Conservation (phyloP, 2,329 filamentous ascomycete species). For the Penicillium sp. region DNA sequence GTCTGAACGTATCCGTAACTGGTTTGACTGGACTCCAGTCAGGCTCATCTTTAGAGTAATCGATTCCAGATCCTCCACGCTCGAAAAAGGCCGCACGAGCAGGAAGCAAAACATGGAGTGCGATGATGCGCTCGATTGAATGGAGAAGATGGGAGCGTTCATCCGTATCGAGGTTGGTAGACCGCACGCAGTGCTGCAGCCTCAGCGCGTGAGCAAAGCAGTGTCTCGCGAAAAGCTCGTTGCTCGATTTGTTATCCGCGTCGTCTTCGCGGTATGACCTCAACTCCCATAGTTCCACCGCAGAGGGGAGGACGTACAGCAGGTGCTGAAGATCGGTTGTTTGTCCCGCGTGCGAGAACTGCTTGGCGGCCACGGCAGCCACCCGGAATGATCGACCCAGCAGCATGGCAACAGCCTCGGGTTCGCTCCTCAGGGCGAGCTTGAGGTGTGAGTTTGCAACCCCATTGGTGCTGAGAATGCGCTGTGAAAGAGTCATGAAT, state of each 20-base stretch:
- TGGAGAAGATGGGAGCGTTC: constrained; percentile 35
- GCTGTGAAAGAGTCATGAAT: constrained; percentile 31
- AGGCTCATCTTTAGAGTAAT: constrained; percentile 36
- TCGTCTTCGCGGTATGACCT: constrained; percentile 38
- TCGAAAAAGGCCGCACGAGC: constrained; percentile 41
- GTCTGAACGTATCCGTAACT: constrained; percentile 38
- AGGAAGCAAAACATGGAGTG: constrained; percentile 45
- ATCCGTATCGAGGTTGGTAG: constrained; percentile 31
- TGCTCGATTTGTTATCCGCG: constrained; percentile 35
- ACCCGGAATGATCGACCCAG: constrained; percentile 39
- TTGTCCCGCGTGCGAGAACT: constrained; percentile 31
- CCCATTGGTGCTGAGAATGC: constrained; percentile 28
- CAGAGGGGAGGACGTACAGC: constrained; percentile 35
- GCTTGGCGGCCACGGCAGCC: constrained; percentile 32
- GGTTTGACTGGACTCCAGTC: constrained; percentile 38
- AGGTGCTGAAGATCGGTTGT: constrained; percentile 38
- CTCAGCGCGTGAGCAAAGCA: constrained; percentile 40
- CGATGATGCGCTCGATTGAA: constrained; percentile 40
- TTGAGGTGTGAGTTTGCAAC: constrained; percentile 43
- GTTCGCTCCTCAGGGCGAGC: constrained; percentile 40
- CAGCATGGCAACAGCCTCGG: constrained; percentile 35
- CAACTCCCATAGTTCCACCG: constrained; percentile 41
- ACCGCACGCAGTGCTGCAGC: constrained; percentile 32
- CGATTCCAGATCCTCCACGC: constrained; percentile 35
- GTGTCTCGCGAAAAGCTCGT: constrained; percentile 36